These are phyloP conservation scores for Komagataella mondaviorum DNA, from an alignment of 805 yeast species.

Conservation along the genomic window DNA sequence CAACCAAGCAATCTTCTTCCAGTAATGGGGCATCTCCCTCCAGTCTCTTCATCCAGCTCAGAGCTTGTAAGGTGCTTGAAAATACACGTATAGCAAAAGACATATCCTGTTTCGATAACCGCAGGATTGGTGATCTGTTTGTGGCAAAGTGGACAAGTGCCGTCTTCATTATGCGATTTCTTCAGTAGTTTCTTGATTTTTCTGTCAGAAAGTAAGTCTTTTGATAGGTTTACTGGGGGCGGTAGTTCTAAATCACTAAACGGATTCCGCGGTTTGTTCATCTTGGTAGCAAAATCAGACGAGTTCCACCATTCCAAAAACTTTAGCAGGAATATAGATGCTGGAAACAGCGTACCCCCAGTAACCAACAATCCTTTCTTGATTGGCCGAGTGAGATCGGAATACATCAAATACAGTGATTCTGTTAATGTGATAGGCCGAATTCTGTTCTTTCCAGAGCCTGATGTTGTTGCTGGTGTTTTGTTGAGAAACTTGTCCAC, in stretches of 20 bases:
- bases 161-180: slow-evolving; percentile 17
- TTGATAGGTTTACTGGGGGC: slow-evolving; percentile 19
- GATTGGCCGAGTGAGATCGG: slow-evolving; percentile 9
- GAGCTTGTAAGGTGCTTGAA: slow-evolving; percentile 35
- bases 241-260: slow-evolving; percentile 35
- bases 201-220: slow-evolving; percentile 5
- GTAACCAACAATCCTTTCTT: slow-evolving; percentile 12
- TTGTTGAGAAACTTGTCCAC: slow-evolving; percentile 5
- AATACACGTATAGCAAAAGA: slow-evolving; percentile 82
- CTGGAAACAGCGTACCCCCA: slow-evolving; percentile 47
- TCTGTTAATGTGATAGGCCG: slow-evolving; percentile 29
- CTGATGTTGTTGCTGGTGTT: slow-evolving; percentile 2
- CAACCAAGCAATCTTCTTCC: slow-evolving; percentile 64
- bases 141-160: slow-evolving; percentile 58
- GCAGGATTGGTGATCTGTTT: slow-evolving; percentile 64
- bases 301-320: slow-evolving; percentile 91
- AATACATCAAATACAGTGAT: slow-evolving; percentile 11
- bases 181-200: slow-evolving; percentile 7
- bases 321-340: slow-evolving; percentile 68
- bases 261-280: slow-evolving; percentile 34
- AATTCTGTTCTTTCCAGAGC: slow-evolving; percentile 13
- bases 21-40: slow-evolving; percentile 78
- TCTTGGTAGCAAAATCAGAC: slow-evolving; percentile 51
- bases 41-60: slow-evolving; percentile 28
- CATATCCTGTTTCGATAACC: slow-evolving; percentile 82